phyloP scores from a whole-genome alignment of 2,329 filamentous ascomycete genomes.

The Fusarium subglutinans region DNA sequence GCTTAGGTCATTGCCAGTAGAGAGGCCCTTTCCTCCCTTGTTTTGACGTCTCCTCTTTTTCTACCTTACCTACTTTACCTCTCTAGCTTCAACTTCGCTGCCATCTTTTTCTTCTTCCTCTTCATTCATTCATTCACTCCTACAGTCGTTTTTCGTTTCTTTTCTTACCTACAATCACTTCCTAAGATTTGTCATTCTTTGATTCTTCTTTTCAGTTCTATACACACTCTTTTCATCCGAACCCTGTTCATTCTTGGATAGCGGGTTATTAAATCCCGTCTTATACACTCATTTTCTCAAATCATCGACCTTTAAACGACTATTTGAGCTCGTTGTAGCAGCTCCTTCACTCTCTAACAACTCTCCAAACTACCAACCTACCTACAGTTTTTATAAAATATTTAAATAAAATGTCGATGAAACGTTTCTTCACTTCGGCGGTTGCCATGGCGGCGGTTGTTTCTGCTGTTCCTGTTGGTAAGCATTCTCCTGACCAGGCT shows the following conservation, averaged over 20 bases:
- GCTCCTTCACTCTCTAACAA: slow-evolving; percentile 23
- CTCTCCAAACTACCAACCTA: neutral
- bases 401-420: slow-evolving; percentile 32
- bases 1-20: neutral
- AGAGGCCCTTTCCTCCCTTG: neutral
- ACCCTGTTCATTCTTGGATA: slow-evolving; percentile 23
- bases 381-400: neutral
- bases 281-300: slow-evolving; percentile 10
- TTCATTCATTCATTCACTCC: slow-evolving; percentile 10
- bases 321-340: slow-evolving; percentile 18
- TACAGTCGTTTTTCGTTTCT: slow-evolving; percentile 1
- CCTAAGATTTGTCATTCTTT: slow-evolving; percentile 24
- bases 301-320: slow-evolving; percentile 7
- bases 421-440: slow-evolving; percentile 36
- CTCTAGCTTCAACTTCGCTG: neutral
- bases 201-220: slow-evolving; percentile 9
- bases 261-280: slow-evolving; percentile 10
- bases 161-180: slow-evolving; percentile 2
- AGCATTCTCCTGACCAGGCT: neutral
- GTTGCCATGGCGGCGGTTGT: slow-evolving; percentile 36
- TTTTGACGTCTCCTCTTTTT: neutral
- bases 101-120: neutral
- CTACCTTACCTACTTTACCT: neutral
- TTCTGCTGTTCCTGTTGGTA: slow-evolving; percentile 39
- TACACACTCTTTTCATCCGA: slow-evolving; percentile 25